Evolutionary conservation across 2,329 filamentous ascomycete genomes (phyloP), one percentile per base, ranked within the genome.

Genomic region (Aureobasidium musti): DNA sequence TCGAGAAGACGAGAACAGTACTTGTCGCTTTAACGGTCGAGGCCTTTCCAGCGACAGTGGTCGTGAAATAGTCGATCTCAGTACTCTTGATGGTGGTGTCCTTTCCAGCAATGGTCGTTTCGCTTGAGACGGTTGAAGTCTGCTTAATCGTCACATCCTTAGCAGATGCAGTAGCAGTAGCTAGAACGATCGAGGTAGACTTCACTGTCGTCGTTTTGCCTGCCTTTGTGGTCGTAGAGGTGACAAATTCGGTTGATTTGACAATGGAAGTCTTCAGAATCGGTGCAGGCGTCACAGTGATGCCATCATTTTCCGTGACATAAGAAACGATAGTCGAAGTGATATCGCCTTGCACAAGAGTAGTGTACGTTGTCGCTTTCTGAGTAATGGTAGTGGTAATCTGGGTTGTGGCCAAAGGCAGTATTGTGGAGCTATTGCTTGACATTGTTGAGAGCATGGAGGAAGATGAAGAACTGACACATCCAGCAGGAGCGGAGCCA

Each of bases 251-350:
- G 5, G 72, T 74, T 23, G 69, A 70, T 61, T 72, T 74, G 21
- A 72, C 53, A 10, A 69, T 68, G 2, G 70, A 68, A 21, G 72
- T 72, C n/a, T 70, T 70, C 5, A 73, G 53, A 54, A 74, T 70
- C 0, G 71, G 68, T 28, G 67, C 68, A 0, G 75, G 76, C 1
- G 77, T 77, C 53, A 77, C 63, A 2, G 76, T 79, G 1, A 69
- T 71, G 6, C 75, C 76, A 30, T 75, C 73, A 54, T 77, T 72
- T 26, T 76, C 69, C 3, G 73, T 71, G 1, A 71, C 43, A 14
- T 74, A 72, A 1, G 71, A 65, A 8, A 69, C 74, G 1, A 67
- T 39, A 4, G 68, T 72, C 10, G 70, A 71, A 33, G 68, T 69
- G 19, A 72, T 65, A 47, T 73, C 68, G 1, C 76, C 78, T 6